phyloP scores from a whole-genome alignment of 305 asterid genomes.

The Fraxinus ornus region DNA sequence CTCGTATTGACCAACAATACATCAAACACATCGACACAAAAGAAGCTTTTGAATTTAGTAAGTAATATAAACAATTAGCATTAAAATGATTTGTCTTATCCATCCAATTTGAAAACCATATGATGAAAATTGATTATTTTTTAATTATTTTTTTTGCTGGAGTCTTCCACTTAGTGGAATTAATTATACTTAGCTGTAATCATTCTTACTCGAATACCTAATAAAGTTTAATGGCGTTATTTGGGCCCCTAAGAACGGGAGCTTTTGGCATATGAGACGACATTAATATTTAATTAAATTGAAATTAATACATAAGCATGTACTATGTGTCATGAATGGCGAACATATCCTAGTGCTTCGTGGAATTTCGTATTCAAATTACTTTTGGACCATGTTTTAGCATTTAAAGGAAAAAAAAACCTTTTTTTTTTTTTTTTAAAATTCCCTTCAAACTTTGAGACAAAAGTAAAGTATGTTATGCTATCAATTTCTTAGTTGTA shows the following conservation, averaged over 20 bases:
- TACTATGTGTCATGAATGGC: neutral
- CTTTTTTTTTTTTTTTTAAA: too few relatives aligned
- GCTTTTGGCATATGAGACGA: neutral
- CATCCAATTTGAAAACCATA: neutral
- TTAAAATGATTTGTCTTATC: neutral
- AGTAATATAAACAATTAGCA: neutral
- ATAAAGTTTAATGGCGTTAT: neutral
- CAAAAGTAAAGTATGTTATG: neutral
- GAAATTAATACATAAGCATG: neutral
- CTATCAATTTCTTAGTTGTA: neutral
- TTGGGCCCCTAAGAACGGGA: neutral
- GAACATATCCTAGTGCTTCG: neutral
- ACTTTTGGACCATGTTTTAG: neutral
- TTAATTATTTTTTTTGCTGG: neutral
- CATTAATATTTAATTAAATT: too few relatives aligned
- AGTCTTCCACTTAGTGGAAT: neutral
- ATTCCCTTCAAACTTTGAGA: neutral
- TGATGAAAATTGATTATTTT: neutral
- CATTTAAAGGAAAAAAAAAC: too few relatives aligned
- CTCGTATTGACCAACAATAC: neutral
- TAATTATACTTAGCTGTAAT: neutral
- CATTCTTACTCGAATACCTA: neutral
- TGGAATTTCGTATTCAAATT: neutral
- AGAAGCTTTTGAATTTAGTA: neutral
- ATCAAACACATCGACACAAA: neutral